Conservation (phyloP, 1,284 basidiomycete species). For the Irpex lacteus region DNA sequence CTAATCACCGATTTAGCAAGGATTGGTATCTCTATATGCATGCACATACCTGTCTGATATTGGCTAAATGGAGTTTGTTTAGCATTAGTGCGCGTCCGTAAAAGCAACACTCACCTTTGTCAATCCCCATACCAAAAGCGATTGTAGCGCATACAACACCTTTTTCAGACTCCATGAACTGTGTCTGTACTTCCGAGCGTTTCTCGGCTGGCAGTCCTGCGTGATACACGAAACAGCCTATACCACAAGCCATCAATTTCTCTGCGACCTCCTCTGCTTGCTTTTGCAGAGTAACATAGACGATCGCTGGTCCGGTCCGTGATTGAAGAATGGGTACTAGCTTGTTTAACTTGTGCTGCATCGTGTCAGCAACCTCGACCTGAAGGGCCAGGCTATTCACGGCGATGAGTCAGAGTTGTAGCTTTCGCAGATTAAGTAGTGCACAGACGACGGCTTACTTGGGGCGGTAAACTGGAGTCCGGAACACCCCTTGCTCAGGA, state of each 20-base stretch:
- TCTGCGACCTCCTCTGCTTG: constrained; percentile 63
- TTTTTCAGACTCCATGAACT: constrained; percentile 63
- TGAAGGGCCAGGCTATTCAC: constrained; percentile 52
- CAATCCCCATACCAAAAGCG: constrained; percentile 74
- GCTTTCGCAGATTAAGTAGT: neutral
- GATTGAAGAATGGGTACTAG: constrained; percentile 45
- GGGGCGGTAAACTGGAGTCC: constrained; percentile 38
- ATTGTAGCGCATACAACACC: constrained; percentile 70
- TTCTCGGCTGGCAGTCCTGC: constrained; percentile 61
- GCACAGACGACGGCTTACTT: constrained; percentile 29
- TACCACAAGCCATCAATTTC: constrained; percentile 41
- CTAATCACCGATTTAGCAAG: constrained; percentile 25
- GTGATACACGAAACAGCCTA: constrained; percentile 66
- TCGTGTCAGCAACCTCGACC: constrained; percentile 45
- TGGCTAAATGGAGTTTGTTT: constrained; percentile 14
- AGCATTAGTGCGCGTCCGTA: neutral
- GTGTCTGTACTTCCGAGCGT: constrained; percentile 51
- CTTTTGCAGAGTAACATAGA: constrained; percentile 69
- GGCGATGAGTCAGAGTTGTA: neutral
- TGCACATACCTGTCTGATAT: constrained; percentile 31
- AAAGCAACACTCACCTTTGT: constrained; percentile 44
- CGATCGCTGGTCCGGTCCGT: constrained; percentile 53
- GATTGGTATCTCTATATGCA: neutral
- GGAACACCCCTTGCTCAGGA: constrained; percentile 36
- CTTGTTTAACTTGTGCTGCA: constrained; percentile 38